phyloP scores from a whole-genome alignment of 352 stramenopile species.

The Pythium biforme region DNA sequence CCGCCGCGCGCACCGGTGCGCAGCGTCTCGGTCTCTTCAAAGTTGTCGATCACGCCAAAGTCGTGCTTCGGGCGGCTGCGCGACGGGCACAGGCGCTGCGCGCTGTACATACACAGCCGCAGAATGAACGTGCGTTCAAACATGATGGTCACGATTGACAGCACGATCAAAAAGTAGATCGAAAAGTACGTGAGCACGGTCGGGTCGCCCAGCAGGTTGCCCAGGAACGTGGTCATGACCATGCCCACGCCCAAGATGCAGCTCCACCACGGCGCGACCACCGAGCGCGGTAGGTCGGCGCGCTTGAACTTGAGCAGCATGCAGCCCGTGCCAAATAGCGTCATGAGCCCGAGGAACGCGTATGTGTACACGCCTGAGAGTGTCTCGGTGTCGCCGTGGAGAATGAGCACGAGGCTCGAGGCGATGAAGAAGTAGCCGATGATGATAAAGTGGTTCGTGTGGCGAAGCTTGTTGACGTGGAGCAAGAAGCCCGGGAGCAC shows the following conservation, averaged over 20 bases:
- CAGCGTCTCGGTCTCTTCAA: constrained; percentile 51
- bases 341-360: constrained; percentile 95
- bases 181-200: constrained; percentile 89
- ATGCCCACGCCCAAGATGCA: constrained; percentile 77
- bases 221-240: constrained; percentile 84
- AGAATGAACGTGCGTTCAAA: constrained; percentile 88
- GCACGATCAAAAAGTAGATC: constrained; percentile 84
- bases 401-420: constrained; percentile 87
- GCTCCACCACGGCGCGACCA: constrained; percentile 88
- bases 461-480: constrained; percentile 72
- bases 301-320: constrained; percentile 96
- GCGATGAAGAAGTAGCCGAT: constrained; percentile 88
- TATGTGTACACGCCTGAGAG: constrained; percentile 95
- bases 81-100: constrained; percentile 77
- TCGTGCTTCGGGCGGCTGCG: constrained; percentile 30
- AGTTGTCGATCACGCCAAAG: constrained; percentile 30
- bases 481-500: constrained; percentile 83
- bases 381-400: constrained; percentile 90
- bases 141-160: constrained; percentile 85
- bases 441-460: constrained; percentile 93
- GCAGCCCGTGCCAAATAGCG: constrained; percentile 90
- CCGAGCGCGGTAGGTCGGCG: constrained; percentile 80
- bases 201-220: constrained; percentile 83
- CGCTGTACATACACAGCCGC: constrained; percentile 76
- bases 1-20: constrained; percentile 78